A percentile compares a stretch with the other conserved stretches of the same genome.
Evolutionary conservation across 2,329 filamentous ascomycete species (phyloP).

Genomic region (Ceratocystis lukuohia): DNA sequence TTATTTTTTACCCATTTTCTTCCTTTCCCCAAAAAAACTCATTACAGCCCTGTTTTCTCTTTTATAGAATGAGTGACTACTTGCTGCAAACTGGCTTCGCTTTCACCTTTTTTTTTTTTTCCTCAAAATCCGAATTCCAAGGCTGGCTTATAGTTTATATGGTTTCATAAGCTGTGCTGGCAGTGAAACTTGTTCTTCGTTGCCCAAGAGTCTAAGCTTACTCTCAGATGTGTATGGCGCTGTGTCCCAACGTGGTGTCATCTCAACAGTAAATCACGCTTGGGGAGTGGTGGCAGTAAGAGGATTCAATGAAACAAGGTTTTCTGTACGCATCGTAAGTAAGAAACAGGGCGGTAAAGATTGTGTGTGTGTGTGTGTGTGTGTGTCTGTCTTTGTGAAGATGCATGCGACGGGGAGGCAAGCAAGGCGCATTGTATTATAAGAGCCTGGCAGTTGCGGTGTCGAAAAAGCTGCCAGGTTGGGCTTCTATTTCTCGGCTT

Average conservation of each 20-base stretch:
- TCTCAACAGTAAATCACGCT: neutral
- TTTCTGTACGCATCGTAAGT: too few species aligned
- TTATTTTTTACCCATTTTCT: neutral
- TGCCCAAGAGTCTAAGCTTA: neutral
- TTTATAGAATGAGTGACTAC: neutral
- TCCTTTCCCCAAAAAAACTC: neutral
- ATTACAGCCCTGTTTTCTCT: constrained; percentile 4
- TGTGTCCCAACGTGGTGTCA: neutral
- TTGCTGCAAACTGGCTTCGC: neutral
- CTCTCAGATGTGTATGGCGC: neutral
- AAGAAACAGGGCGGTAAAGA: neutral
- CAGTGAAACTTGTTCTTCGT: neutral
- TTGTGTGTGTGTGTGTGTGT: neutral
- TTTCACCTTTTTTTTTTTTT: neutral
- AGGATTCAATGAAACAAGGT: neutral
- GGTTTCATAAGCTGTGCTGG: too few species aligned
- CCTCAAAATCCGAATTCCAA: neutral
- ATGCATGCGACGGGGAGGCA: neutral
- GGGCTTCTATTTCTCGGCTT: too few species aligned
- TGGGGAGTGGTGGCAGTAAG: neutral
- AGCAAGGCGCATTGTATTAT: too few species aligned
- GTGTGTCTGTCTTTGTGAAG: neutral
- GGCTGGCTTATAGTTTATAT: neutral
- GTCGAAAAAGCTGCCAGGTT: too few species aligned
- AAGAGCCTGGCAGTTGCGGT: too few species aligned